phyloP scores from a whole-genome alignment of 768 basidiomycete genomes.

The Galerina marginata region DNA sequence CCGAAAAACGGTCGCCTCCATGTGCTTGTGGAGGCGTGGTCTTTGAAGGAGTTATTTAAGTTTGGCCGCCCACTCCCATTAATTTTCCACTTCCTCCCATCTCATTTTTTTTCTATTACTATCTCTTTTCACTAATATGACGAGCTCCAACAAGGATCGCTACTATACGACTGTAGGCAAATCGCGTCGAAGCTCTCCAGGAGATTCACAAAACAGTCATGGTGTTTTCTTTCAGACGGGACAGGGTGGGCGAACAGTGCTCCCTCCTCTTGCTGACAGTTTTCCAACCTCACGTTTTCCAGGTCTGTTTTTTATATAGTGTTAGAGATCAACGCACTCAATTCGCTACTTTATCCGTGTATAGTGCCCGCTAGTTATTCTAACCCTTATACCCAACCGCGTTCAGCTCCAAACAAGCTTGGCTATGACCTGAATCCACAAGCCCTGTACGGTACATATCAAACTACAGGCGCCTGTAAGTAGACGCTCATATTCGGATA shows the following conservation, averaged over 20 bases:
- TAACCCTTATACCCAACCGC: constrained; percentile 67
- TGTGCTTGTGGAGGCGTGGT: constrained; percentile 27
- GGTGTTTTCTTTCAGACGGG: constrained; percentile 72
- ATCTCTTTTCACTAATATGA: constrained; percentile 62
- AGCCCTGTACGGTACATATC: constrained; percentile 46
- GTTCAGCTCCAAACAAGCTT: constrained; percentile 58
- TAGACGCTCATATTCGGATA: constrained; percentile 25
- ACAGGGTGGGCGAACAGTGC: constrained; percentile 90
- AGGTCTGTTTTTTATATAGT: constrained; percentile 79
- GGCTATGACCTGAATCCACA: constrained; percentile 60
- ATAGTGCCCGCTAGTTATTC: constrained; percentile 65
- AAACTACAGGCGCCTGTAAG: constrained; percentile 42
- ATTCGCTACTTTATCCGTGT: constrained; percentile 53
- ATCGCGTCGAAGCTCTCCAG: constrained; percentile 73
- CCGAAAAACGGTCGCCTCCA: constrained; percentile 21
- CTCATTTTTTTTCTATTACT: constrained; percentile 65
- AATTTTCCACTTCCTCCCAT: constrained; percentile 49
- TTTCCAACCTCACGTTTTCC: constrained; percentile 91
- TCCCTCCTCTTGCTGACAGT: constrained; percentile 83
- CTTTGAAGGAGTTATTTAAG: constrained; percentile 47
- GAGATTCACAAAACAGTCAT: constrained; percentile 60
- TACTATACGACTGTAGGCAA: constrained; percentile 69
- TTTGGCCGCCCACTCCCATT: constrained; percentile 30
- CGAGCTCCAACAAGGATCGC: constrained; percentile 74
- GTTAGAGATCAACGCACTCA: constrained; percentile 59